Conservation (phyloP, 1,139 yeast genomes). For the Saccharomyces uvarum region DNA sequence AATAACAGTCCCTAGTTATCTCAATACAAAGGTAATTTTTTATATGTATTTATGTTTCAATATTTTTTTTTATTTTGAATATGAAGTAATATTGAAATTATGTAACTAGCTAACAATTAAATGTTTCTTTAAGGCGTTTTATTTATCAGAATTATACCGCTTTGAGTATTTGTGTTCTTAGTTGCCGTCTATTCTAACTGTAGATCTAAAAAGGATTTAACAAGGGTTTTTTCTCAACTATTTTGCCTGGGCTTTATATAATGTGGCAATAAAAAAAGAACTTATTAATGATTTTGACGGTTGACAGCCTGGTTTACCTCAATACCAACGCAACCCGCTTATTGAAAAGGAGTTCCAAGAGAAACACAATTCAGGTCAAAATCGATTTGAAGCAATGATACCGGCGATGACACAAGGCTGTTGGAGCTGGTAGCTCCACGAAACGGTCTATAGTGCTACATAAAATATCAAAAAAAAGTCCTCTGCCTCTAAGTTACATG, state of each 20-base stretch:
- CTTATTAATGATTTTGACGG: not conserved
- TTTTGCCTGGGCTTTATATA: not conserved
- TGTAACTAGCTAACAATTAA: constrained; percentile 3
- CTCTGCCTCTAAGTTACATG: constrained; percentile 21
- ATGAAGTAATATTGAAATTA: constrained; percentile 7
- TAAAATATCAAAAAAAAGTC: constrained; percentile 14
- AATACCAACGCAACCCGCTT: not conserved
- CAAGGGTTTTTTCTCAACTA: not conserved
- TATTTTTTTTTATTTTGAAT: constrained; percentile 4
- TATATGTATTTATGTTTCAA: not conserved
- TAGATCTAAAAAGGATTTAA: not conserved
- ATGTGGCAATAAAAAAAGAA: not conserved
- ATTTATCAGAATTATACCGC: not conserved
- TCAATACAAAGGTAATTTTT: not conserved
- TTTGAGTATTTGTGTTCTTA: not conserved
- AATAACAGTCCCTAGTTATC: not conserved
- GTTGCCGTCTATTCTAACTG: not conserved
- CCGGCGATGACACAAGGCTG: not conserved
- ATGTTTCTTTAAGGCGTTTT: not conserved
- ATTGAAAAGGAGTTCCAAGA: not conserved
- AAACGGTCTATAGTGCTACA: constrained; percentile 18
- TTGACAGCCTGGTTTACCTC: not conserved
- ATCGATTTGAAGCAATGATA: not conserved
- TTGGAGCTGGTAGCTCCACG: constrained; percentile 13
- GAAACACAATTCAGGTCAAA: not conserved